Evolutionary conservation across 2,329 filamentous ascomycete genomes (phyloP).

Genomic region (Zasmidium angulare): DNA sequence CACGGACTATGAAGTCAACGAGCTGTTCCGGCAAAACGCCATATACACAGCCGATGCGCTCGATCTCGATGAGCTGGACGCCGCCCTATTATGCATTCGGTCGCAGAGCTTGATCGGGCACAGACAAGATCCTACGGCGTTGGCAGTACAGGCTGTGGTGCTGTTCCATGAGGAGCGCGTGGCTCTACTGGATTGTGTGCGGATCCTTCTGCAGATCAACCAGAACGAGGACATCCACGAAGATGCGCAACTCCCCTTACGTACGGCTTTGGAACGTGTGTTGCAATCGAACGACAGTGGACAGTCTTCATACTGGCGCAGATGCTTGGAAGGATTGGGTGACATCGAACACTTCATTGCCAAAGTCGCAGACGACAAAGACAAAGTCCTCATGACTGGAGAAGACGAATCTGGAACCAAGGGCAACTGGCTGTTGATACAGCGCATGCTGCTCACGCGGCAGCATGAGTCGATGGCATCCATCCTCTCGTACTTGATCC

Average conservation of each 20-base stretch:
- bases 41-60: constrained; percentile 83
- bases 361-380: constrained; percentile 71
- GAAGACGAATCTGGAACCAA: constrained; percentile 63
- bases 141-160: constrained; percentile 77
- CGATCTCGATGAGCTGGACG: constrained; percentile 84
- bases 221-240: constrained; percentile 56
- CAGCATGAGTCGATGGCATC: constrained; percentile 87
- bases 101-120: constrained; percentile 69
- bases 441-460: constrained; percentile 74
- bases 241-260: too few relatives aligned
- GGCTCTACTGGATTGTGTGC: constrained; percentile 78
- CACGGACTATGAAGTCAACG: constrained; percentile 76
- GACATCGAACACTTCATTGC: constrained; percentile 76
- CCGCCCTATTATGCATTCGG: constrained; percentile 69
- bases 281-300: too few relatives aligned
- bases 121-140: constrained; percentile 64
- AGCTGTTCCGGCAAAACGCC: constrained; percentile 80
- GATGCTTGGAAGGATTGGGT: constrained; percentile 74
- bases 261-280: too few relatives aligned
- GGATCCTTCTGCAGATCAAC: constrained; percentile 70
- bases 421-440: constrained; percentile 76
- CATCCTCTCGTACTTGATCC: constrained; percentile 77
- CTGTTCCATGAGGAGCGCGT: constrained; percentile 84
- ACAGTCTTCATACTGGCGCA: constrained; percentile 68
- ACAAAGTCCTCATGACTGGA: constrained; percentile 73